phyloP scores from a whole-genome alignment of 345 rosid genomes.

The Ceriops tagal region DNA sequence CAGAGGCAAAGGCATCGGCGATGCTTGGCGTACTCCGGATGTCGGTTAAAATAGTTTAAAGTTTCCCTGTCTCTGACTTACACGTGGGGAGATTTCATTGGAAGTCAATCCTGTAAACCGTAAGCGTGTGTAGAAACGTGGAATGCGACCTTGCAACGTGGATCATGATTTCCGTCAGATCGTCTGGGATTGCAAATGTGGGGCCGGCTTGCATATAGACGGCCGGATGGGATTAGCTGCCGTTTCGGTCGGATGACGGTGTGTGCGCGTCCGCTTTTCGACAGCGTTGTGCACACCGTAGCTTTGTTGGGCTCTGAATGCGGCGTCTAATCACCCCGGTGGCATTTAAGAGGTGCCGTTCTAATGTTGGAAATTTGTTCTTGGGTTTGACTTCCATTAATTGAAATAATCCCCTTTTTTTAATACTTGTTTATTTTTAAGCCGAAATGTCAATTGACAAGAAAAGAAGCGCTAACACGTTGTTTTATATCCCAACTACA shows the following conservation, averaged over 20 bases:
- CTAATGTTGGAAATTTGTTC: too few relatives aligned
- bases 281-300: too few relatives aligned
- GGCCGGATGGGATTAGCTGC: background rate
- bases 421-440: too few relatives aligned
- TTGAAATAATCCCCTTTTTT: too few relatives aligned
- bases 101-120: background rate
- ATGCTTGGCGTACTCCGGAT: conserved; percentile 37
- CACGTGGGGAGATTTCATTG: conserved; percentile 24
- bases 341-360: too few relatives aligned
- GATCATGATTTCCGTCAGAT: background rate
- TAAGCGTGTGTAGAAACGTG: background rate
- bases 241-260: background rate
- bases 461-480: too few relatives aligned
- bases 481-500: too few relatives aligned
- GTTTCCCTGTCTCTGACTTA: background rate
- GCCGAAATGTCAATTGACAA: too few relatives aligned
- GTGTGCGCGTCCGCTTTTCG: background rate
- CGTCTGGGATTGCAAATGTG: background rate
- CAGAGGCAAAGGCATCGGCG: conserved; percentile 20
- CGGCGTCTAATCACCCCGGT: too few relatives aligned
- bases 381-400: too few relatives aligned
- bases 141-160: background rate
- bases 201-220: background rate
- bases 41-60: conserved; percentile 3
- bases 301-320: too few relatives aligned